phyloP scores from a whole-genome alignment of 2,329 filamentous ascomycete genomes.

The Ophiostoma montium region DNA sequence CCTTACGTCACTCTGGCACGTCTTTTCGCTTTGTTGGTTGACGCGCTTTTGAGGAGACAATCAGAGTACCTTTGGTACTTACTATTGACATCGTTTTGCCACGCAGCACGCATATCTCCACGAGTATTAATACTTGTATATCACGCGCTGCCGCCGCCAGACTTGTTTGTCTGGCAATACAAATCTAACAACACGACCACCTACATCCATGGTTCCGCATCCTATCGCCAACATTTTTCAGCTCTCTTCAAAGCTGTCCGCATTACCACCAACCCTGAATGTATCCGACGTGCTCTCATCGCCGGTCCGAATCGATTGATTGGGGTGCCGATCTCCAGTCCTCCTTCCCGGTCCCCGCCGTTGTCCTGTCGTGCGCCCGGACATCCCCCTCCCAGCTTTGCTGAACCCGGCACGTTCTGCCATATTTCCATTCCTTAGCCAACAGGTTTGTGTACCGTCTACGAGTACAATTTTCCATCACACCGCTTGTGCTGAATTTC shows the following conservation, averaged over 20 bases:
- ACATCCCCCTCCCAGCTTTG: background rate
- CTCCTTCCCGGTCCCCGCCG: background rate
- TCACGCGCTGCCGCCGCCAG: background rate
- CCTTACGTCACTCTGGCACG: background rate
- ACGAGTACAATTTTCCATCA: background rate
- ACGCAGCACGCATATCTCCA: too few species aligned
- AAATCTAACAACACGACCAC: background rate
- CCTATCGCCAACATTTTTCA: background rate
- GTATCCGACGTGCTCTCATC: constrained; percentile 12
- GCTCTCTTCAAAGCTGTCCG: background rate
- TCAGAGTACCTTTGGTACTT: background rate
- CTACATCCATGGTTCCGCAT: background rate
- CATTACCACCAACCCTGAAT: constrained; percentile 11
- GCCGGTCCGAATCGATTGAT: constrained; percentile 15
- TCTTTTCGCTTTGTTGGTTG: background rate
- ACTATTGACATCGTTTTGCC: too few species aligned
- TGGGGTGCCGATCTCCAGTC: constrained; percentile 14
- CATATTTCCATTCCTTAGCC: background rate
- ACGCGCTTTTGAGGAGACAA: background rate
- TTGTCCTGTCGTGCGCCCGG: background rate
- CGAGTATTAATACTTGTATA: too few species aligned
- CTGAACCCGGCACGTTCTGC: background rate
- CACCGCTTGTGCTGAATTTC: too few species aligned
- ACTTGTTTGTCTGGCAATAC: background rate
- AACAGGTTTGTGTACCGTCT: background rate